Conservation (phyloP, 2,329 filamentous ascomycete species). For the Chrysosporium keratinophilum region DNA sequence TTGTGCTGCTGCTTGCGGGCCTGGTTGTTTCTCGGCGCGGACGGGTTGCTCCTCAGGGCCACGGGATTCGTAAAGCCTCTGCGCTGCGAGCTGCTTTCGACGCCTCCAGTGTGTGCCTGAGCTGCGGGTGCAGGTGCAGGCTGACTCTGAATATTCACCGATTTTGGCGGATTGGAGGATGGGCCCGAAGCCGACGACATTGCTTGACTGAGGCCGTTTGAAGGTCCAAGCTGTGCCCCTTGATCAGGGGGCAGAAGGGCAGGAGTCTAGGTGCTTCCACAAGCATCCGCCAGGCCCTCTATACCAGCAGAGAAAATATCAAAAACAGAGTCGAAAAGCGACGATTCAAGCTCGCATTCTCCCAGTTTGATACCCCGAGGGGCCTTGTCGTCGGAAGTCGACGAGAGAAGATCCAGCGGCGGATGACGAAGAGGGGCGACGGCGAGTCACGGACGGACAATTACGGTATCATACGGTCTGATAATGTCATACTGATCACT, state of each 20-base stretch:
- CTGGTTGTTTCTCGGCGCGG: slow-evolving; percentile 58
- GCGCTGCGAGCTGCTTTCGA: slow-evolving; percentile 32
- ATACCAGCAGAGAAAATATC: neutral
- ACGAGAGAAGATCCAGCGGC: neutral
- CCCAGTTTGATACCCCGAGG: slow-evolving; percentile 8
- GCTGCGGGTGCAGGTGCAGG: slow-evolving; percentile 26
- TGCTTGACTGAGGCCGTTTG: slow-evolving; percentile 18
- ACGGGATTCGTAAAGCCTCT: slow-evolving; percentile 35
- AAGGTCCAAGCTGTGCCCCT: slow-evolving; percentile 1
- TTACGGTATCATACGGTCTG: neutral
- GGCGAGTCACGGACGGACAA: neutral
- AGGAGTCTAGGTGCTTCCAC: neutral
- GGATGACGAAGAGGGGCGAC: slow-evolving; percentile 12
- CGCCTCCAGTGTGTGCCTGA: slow-evolving; percentile 22
- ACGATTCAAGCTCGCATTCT: neutral
- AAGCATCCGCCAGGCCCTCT: neutral
- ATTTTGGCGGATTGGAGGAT: slow-evolving; percentile 30
- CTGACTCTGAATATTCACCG: slow-evolving; percentile 29
- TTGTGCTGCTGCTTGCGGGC: slow-evolving; percentile 71
- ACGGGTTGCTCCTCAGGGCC: slow-evolving; percentile 26
- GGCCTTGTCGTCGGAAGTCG: neutral
- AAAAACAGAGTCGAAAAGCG: neutral
- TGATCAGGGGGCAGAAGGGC: neutral
- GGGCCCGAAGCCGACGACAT: slow-evolving; percentile 36
- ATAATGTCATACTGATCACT: neutral